These are phyloP conservation scores for Knufia petricola DNA, from an alignment of 2,329 filamentous ascomycete species.

Conservation along the genomic window DNA sequence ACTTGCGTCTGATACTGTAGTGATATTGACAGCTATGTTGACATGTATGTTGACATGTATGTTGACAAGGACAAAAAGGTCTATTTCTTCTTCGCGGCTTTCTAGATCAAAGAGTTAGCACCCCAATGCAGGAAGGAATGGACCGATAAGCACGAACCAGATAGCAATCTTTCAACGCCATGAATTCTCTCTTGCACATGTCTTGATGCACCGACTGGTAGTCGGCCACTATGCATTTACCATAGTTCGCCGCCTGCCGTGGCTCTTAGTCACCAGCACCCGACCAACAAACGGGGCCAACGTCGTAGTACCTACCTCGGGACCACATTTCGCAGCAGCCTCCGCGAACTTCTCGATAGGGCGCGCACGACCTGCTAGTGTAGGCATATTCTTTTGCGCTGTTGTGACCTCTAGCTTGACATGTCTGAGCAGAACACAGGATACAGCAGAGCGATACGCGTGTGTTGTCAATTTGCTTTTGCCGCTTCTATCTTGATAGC, in stretches of 20 bases:
- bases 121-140: slow-evolving; percentile 68
- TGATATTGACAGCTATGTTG: not conserved
- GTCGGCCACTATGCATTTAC: slow-evolving; percentile 81
- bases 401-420: not conserved
- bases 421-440: not conserved
- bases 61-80: not conserved
- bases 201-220: slow-evolving; percentile 87
- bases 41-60: not conserved
- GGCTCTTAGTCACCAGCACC: not conserved
- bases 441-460: no score
- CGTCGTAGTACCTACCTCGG: slow-evolving; percentile 43
- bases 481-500: not conserved
- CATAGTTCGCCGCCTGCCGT: slow-evolving; percentile 69
- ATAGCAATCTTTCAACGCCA: slow-evolving; percentile 78
- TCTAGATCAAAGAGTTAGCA: slow-evolving; percentile 28
- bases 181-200: slow-evolving; percentile 78
- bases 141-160: slow-evolving; percentile 45
- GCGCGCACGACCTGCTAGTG: slow-evolving; percentile 43
- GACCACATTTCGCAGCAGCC: slow-evolving; percentile 55
- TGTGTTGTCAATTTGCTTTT: no score
- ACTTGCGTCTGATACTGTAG: not conserved
- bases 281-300: not conserved
- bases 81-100: slow-evolving; percentile 43
- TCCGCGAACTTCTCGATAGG: slow-evolving; percentile 61
- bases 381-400: slow-evolving; percentile 23